These are phyloP conservation scores for Turnera subulata DNA, from an alignment of 345 rosid species.

Conservation along the genomic window DNA sequence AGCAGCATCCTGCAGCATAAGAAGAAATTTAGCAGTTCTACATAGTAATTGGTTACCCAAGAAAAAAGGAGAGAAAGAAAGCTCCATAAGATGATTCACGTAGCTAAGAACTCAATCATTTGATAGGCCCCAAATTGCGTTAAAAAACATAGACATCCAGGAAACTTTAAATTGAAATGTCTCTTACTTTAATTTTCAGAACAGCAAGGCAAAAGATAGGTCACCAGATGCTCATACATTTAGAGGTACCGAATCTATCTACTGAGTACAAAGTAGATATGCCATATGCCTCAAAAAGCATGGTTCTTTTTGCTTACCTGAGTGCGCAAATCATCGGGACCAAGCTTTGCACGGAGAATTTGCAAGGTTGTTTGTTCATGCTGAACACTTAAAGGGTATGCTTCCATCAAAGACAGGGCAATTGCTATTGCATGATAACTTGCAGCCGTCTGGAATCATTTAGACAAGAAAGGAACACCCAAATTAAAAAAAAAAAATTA, in stretches of 20 bases:
- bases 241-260: no score
- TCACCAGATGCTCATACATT: not conserved
- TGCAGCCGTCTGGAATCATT: conserved; percentile 82
- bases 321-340: conserved; percentile 97
- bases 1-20: conserved; percentile 83
- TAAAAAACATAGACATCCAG: not conserved
- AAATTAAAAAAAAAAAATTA: no score
- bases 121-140: not conserved
- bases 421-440: conserved; percentile 99
- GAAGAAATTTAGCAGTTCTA: not conserved
- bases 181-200: not conserved
- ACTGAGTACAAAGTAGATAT: no score
- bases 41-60: no score
- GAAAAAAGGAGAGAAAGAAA: not conserved
- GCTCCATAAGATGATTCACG: conserved; percentile 3
- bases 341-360: conserved; percentile 91
- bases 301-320: conserved; percentile 48
- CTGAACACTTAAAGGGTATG: conserved; percentile 94
- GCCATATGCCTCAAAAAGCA: no score
- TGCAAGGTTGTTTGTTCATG: conserved; percentile 96
- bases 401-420: conserved; percentile 99
- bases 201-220: not conserved
- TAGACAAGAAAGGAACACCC: conserved; percentile 9
- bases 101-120: not conserved
- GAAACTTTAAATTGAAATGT: not conserved